Evolutionary conservation across 2,329 filamentous ascomycete species (phyloP), one percentile per base, ranked within the genome.

Genomic region (Plectosphaerella sp.): DNA sequence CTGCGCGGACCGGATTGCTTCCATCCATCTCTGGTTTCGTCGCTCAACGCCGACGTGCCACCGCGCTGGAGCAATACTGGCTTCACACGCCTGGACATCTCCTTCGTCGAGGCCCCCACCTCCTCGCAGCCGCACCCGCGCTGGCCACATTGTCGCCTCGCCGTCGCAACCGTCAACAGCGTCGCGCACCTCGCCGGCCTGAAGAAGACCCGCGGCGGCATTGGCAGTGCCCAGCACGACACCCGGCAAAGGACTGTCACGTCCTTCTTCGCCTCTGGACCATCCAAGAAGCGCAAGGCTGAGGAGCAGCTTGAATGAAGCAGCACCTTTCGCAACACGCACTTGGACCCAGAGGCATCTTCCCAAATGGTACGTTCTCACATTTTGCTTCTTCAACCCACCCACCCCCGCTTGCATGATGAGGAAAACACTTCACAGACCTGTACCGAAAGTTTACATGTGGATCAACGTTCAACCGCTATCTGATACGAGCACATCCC

Each of bases 381-480:
- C 18, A 25, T 37, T 41, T 54, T 52, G 16, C 54, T 54, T 53
- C 53, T 54, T 52, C 52, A 54, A 33, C 28, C 24, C 20, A 33
- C 45, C 50, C 22, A 33, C 45, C 50, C 28, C 52, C 45, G 80
- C 75, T 80, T 76, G 65, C 54, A 83, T 89, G 88, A 89, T 88
- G 85, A 90, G 74, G 79, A 69, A 73, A 64, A 73, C 79, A 76
- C 74, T 81, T 87, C 87, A 90, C 86, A 90, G 87, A 91, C 87
- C 87, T 91, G 87, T 87, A 87, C 87, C 79, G 85, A 90, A 87
- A 71, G 65, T 67, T 63, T 63, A 59, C 52, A 77, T 89, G 86
- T 88, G 78, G 86, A 88, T 79, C 67, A 75, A 72, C 73, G 83
- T 85, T 83, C 87, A 90, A 90, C 86, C 87, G 86, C 87, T 90